Evolutionary conservation across 2,329 filamentous ascomycete species (phyloP).

Genomic region (Fusarium sp.): DNA sequence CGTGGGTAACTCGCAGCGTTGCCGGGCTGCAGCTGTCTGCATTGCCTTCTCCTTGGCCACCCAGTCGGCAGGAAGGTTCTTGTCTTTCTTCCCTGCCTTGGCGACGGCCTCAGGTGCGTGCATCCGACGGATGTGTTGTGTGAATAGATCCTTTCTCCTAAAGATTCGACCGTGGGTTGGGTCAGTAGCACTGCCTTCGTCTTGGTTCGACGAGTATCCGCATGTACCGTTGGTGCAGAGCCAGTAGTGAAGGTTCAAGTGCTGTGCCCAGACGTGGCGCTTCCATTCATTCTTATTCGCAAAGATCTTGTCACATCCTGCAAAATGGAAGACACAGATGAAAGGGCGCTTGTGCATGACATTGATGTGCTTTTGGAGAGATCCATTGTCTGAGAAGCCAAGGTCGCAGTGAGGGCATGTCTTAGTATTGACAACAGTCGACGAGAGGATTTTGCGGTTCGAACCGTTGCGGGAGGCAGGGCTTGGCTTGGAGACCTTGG

Average conservation of each 20-base stretch:
- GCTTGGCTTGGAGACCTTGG: conserved; percentile 26
- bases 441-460: conserved; percentile 26
- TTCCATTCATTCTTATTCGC: conserved; percentile 96
- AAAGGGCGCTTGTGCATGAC: conserved; percentile 75
- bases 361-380: conserved; percentile 66
- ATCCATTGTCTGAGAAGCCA: conserved; percentile 61
- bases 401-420: conserved; percentile 40
- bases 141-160: conserved; percentile 94
- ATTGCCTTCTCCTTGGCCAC: conserved; percentile 71
- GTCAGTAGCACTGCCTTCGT: conserved; percentile 26
- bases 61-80: conserved; percentile 56
- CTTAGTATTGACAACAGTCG: not conserved
- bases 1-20: conserved; percentile 74
- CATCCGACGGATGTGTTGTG: conserved; percentile 90
- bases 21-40: conserved; percentile 71
- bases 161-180: conserved; percentile 76
- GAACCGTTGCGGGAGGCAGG: not conserved
- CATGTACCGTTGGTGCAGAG: conserved; percentile 79
- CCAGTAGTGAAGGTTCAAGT: conserved; percentile 83
- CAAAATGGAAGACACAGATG: conserved; percentile 83
- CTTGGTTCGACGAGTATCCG: conserved; percentile 52
- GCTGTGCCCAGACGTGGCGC: conserved; percentile 85
- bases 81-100: conserved; percentile 55
- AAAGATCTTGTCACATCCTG: conserved; percentile 82
- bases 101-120: conserved; percentile 68